Percentiles rank a stretch among this genome's conserved stretches.
phyloP scores from a whole-genome alignment of 352 stramenopile genomes.

The Phytophthora foliorum region DNA sequence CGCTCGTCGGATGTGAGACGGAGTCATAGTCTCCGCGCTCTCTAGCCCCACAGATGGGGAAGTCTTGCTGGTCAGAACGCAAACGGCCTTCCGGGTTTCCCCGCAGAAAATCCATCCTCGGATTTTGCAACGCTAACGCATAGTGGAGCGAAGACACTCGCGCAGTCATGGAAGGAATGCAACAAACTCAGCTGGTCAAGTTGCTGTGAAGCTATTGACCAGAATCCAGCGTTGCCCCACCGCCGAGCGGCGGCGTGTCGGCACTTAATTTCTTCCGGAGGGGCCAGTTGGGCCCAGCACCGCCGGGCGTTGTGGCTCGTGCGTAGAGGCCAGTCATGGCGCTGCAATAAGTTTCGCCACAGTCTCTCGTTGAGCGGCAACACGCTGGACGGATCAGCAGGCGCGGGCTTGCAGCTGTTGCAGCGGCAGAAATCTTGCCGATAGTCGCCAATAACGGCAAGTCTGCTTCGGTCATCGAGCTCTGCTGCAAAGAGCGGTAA shows the following conservation, averaged over 20 bases:
- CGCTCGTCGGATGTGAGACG: constrained; percentile 25
- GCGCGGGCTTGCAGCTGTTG: constrained; percentile 6
- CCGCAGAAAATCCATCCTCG: constrained; percentile 38
- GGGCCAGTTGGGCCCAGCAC: constrained; percentile 21
- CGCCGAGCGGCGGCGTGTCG: constrained; percentile 11
- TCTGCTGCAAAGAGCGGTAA: background rate
- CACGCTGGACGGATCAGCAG: constrained; percentile 39
- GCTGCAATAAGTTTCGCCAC: constrained; percentile 27
- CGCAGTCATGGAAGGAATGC: constrained; percentile 18
- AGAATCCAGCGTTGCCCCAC: constrained; percentile 30
- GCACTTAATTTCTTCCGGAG: constrained; percentile 16
- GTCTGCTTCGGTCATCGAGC: background rate
- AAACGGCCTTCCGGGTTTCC: constrained; percentile 27
- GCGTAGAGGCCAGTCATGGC: constrained; percentile 1
- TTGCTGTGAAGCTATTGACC: constrained; percentile 24
- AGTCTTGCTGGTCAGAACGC: constrained; percentile 21
- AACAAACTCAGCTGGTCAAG: background rate
- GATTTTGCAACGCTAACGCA: constrained; percentile 14
- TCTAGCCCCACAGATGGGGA: constrained; percentile 32
- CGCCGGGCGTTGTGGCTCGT: background rate
- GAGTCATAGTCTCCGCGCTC: constrained; percentile 20
- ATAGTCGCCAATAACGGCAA: background rate
- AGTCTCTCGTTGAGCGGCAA: constrained; percentile 17
- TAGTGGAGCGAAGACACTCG: constrained; percentile 10
- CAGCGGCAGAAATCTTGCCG: constrained; percentile 1